Evolutionary conservation across 768 basidiomycete species (phyloP).

Genomic region (Rhodotorula sphaerocarpa): DNA sequence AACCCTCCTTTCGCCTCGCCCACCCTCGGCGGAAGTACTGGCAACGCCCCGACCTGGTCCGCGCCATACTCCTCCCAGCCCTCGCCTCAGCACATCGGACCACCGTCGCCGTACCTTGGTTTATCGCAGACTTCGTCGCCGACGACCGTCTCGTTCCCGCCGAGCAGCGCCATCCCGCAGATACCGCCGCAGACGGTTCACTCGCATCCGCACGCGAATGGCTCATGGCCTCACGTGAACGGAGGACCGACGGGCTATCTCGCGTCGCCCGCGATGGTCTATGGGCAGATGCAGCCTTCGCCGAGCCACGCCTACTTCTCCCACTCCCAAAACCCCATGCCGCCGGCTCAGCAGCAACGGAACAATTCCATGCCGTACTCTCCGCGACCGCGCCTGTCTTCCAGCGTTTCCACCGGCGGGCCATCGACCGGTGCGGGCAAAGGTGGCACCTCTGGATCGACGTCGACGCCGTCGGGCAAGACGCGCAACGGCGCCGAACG

Average conservation of each 20-base stretch:
- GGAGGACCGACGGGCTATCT: not conserved
- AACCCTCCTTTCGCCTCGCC: not conserved
- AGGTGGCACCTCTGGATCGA: not conserved
- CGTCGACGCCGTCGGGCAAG: not conserved
- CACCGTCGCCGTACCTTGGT: not conserved
- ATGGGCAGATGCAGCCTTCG: slow-evolving; percentile 1
- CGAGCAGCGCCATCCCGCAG: not conserved
- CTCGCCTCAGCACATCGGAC: too few species aligned
- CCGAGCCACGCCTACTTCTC: slow-evolving; percentile 6
- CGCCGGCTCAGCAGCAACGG: not conserved
- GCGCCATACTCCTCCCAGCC: too few species aligned
- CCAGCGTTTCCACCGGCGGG: slow-evolving; percentile 13
- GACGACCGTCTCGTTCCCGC: slow-evolving; percentile 7
- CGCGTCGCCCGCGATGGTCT: not conserved
- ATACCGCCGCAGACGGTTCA: not conserved
- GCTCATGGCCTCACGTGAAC: too few species aligned
- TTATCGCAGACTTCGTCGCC: slow-evolving; percentile 12
- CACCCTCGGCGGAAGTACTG: too few species aligned
- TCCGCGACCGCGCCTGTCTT: slow-evolving; percentile 8
- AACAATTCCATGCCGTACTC: not conserved
- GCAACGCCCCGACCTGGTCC: too few species aligned
- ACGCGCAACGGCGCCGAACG: not conserved
- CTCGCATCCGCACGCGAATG: too few species aligned
- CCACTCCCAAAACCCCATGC: not conserved
- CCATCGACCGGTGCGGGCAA: slow-evolving; percentile 7